Percentiles rank a stretch among this genome's conserved stretches.
These are phyloP conservation scores for Dendrobium nobile DNA, from an alignment of 106 monocot genomes.

Conservation along the genomic window DNA sequence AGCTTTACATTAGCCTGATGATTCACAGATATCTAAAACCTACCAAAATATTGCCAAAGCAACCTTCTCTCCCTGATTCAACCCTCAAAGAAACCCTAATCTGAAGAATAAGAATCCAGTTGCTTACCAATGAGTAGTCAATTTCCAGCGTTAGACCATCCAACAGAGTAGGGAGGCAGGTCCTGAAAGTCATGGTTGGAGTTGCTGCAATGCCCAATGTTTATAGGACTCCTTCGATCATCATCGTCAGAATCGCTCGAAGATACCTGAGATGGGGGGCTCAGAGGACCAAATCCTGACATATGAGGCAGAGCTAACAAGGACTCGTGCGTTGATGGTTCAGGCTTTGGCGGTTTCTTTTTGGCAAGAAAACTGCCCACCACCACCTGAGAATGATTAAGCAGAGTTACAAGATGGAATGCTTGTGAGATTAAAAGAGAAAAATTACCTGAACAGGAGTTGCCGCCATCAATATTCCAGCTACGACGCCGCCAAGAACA, in stretches of 20 bases:
- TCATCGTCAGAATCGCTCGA: conserved; percentile 62
- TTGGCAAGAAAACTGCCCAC: conserved; percentile 79
- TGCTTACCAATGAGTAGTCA: not conserved
- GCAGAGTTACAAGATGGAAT: not conserved
- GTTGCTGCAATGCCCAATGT: conserved; percentile 17
- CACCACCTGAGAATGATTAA: conserved; percentile 44
- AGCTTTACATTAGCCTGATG: too few relatives aligned
- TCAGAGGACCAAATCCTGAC: conserved; percentile 31
- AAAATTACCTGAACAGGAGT: conserved; percentile 65
- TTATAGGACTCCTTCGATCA: conserved; percentile 36
- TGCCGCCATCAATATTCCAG: conserved; percentile 80
- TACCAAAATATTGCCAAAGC: too few relatives aligned
- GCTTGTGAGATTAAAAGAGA: not conserved
- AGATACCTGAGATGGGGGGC: conserved; percentile 59
- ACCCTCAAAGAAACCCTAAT: too few relatives aligned
- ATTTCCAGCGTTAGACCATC: conserved; percentile 33
- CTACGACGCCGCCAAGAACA: conserved; percentile 83
- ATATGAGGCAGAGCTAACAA: conserved; percentile 28
- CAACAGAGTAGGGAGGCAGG: conserved; percentile 20
- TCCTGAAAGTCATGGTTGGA: conserved; percentile 25
- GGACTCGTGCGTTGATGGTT: conserved; percentile 23
- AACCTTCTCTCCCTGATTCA: too few relatives aligned
- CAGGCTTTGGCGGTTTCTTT: conserved; percentile 45
- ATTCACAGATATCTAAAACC: too few relatives aligned
- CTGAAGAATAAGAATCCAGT: too few relatives aligned